phyloP scores from a whole-genome alignment of 148 eudicot species.

The Camellia lanceoleosa region DNA sequence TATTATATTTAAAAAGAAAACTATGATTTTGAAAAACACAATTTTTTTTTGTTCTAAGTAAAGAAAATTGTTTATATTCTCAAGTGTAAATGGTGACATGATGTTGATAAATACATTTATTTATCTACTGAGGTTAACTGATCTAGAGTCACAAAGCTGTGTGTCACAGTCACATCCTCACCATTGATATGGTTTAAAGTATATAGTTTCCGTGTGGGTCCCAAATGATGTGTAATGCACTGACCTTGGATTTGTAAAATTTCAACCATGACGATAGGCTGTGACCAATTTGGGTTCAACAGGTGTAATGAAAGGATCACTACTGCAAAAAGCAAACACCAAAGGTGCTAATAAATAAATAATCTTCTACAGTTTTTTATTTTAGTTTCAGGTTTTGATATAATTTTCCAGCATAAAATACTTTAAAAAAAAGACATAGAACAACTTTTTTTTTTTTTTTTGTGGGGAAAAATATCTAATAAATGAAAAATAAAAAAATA shows the following conservation, averaged over 20 bases:
- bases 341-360: background rate
- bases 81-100: conserved; percentile 21
- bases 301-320: background rate
- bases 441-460: too few relatives aligned
- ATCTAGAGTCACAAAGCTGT: conserved; percentile 13
- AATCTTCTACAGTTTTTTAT: background rate
- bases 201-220: conserved; percentile 2
- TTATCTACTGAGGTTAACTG: background rate
- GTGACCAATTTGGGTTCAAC: conserved; percentile 12
- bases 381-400: too few relatives aligned
- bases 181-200: conserved; percentile 8
- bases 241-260: background rate
- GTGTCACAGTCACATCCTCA: conserved; percentile 23
- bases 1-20: background rate
- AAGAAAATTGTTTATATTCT: conserved; percentile 9
- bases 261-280: conserved; percentile 1
- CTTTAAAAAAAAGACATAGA: background rate
- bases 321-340: background rate
- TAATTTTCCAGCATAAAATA: background rate
- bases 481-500: too few relatives aligned
- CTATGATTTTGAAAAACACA: conserved; percentile 10
- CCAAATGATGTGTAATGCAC: conserved; percentile 17
- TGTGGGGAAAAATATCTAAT: too few relatives aligned
- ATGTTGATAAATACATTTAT: conserved; percentile 28
- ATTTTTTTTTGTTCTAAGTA: background rate